Conservation (phyloP, 129 eudicot species). For the Helichrysum umbraculigerum region DNA sequence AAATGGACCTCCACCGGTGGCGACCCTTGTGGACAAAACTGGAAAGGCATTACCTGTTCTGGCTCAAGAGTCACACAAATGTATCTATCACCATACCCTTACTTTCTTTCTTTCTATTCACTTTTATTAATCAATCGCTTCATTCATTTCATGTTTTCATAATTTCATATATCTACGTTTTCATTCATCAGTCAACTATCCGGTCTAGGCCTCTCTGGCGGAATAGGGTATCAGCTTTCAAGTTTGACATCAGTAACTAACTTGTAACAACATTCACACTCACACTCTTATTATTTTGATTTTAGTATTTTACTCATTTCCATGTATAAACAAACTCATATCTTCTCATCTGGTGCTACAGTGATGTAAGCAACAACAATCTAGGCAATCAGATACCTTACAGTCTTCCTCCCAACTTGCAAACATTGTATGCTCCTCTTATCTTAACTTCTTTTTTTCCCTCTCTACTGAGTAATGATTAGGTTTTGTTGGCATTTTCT, state of each 20-base stretch:
- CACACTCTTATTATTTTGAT: neutral
- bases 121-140: neutral
- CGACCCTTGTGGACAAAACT: constrained; percentile 60
- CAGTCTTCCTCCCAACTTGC: constrained; percentile 37
- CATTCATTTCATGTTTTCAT: too few relatives aligned
- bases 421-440: constrained; percentile 25
- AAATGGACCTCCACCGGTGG: constrained; percentile 64
- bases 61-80: constrained; percentile 59
- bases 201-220: constrained; percentile 50
- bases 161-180: constrained; percentile 3
- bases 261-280: constrained; percentile 40
- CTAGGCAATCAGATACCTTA: constrained; percentile 41
- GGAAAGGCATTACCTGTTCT: constrained; percentile 63
- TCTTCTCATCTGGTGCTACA: constrained; percentile 19
- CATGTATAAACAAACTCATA: neutral
- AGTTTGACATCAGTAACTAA: constrained; percentile 48
- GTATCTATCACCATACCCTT: constrained; percentile 16
- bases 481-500: neutral
- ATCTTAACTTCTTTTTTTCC: neutral
- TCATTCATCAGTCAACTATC: constrained; percentile 41
- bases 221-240: constrained; percentile 57
- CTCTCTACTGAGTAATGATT: too few relatives aligned
- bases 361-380: constrained; percentile 38
- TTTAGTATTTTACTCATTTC: neutral
- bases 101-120: neutral